Base-by-base conservation (phyloP, 805 yeast species). In the Clavispora carvajalis region DNA sequence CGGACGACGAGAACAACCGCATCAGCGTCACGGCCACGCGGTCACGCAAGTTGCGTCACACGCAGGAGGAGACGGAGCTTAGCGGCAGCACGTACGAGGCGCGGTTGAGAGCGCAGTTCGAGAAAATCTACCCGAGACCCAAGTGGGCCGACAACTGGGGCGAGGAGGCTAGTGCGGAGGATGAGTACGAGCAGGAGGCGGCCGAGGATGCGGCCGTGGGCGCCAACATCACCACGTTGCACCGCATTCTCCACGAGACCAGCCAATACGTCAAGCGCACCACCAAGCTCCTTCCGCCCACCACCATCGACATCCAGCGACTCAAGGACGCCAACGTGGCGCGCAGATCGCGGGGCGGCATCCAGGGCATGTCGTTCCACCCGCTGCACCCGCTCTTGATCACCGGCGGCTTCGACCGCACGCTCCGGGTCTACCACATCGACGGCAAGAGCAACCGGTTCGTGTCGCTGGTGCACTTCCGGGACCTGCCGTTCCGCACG, bases 351-450 rank as follows among this genome's bases (percentile, higher is more conserved):
- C 77, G 73, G 47, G 75, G 96, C 0, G 95, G 89, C 0, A 77
- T 93, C n/a, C 97, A 88, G 63, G 68, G 91, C 0, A 55, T 93
- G 29, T 73, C 85, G 5, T 93, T 93, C 75, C 99, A 93, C 60
- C 86, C 85, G 8, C 67, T 74, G 7, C 87, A 82, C 51, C 95
- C 99, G 30, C 67, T 93, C 22, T 66, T 91, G 34, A 65, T 93
- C 39, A 85, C 96, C 0, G 95, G 93, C 41, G 99, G 99, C 17
- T 90, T 83, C 58, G 99, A 93, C 60, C 74, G 86, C 50, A 84
- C 96, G 0, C 59, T 93, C 40, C 73, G 99, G 51, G 71, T 93
- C 11, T 93, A 82, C 60, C 95, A 91, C 56, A 78, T 90, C 37
- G 98, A 93, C 59, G 97, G 98, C 12, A 85, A 84, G 54, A 59